Percentiles rank a stretch among this genome's conserved stretches.
Evolutionary conservation across 2,329 filamentous ascomycete genomes (phyloP).

Genomic region (Elsinoe fawcettii): DNA sequence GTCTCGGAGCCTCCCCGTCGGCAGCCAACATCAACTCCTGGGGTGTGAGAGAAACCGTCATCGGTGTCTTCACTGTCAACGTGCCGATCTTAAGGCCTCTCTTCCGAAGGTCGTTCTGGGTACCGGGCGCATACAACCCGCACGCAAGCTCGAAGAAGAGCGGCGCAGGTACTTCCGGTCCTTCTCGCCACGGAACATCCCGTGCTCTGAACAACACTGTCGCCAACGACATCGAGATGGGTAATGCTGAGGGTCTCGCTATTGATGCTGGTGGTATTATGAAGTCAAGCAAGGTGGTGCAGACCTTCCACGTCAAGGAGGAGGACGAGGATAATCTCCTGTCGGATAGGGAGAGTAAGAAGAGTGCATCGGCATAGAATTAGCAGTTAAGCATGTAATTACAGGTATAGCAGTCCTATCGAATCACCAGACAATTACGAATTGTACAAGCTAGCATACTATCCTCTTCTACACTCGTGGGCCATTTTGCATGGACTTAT

Average conservation of each 20-base stretch:
- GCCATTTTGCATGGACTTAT: too few relatives aligned
- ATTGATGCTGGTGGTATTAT: not conserved
- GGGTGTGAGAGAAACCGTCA: constrained; percentile 32
- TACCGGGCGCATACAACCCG: constrained; percentile 17
- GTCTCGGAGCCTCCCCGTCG: constrained; percentile 25
- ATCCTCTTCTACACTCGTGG: too few relatives aligned
- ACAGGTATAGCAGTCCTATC: too few relatives aligned
- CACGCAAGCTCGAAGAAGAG: not conserved
- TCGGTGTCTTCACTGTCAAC: constrained; percentile 33
- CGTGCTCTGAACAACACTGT: not conserved
- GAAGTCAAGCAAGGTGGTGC: constrained; percentile 1
- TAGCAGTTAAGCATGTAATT: too few relatives aligned
- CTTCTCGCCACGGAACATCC: not conserved
- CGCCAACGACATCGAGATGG: not conserved
- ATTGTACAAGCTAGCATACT: too few relatives aligned
- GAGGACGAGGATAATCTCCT: not conserved
- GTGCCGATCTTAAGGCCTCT: constrained; percentile 30
- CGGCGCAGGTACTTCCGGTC: not conserved
- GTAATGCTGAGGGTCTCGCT: too few relatives aligned
- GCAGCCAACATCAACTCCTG: constrained; percentile 33
- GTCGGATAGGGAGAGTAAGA: not conserved
- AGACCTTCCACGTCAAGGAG: not conserved
- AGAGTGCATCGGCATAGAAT: too few relatives aligned
- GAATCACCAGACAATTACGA: too few relatives aligned
- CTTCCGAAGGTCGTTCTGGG: constrained; percentile 27